These are phyloP conservation scores for Penicillium simplicissimum DNA, from an alignment of 495 filamentous ascomycete genomes.

Conservation along the genomic window DNA sequence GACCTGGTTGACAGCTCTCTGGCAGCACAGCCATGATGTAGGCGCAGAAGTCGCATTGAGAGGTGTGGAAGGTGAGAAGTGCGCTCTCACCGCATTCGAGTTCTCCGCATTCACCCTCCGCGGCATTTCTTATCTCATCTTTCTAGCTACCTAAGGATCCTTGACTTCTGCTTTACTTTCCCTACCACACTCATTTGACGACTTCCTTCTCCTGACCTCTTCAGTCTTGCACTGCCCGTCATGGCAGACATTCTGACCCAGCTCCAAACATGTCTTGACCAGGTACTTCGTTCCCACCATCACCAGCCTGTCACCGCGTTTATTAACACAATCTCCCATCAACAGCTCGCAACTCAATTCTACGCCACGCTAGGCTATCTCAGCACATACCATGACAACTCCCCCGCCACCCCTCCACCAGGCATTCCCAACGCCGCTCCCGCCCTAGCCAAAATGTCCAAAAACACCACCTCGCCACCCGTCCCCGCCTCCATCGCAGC, in stretches of 20 bases:
- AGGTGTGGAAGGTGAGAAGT: slow-evolving; percentile 13
- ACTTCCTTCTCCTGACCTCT: neutral
- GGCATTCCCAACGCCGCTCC: slow-evolving; percentile 55
- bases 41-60: slow-evolving; percentile 26
- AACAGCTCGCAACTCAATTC: slow-evolving; percentile 85
- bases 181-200: neutral
- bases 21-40: slow-evolving; percentile 21
- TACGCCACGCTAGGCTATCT: slow-evolving; percentile 83
- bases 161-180: neutral
- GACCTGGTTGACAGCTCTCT: neutral
- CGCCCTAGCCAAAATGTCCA: slow-evolving; percentile 43
- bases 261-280: slow-evolving; percentile 90
- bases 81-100: slow-evolving; percentile 28
- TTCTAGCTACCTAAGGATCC: too few relatives aligned
- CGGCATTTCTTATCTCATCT: slow-evolving; percentile 14
- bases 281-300: slow-evolving; percentile 57
- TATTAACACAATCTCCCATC: slow-evolving; percentile 7
- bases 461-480: slow-evolving; percentile 43
- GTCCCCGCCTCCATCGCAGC: slow-evolving; percentile 41
- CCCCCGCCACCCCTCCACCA: slow-evolving; percentile 60
- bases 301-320: neutral
- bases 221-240: slow-evolving; percentile 15
- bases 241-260: slow-evolving; percentile 95
- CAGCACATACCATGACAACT: slow-evolving; percentile 75
- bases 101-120: slow-evolving; percentile 29